Percentiles rank a stretch among this genome's conserved stretches.
phyloP scores from a whole-genome alignment of 2,329 filamentous ascomycete species.

The Pleomassaria siparia region DNA sequence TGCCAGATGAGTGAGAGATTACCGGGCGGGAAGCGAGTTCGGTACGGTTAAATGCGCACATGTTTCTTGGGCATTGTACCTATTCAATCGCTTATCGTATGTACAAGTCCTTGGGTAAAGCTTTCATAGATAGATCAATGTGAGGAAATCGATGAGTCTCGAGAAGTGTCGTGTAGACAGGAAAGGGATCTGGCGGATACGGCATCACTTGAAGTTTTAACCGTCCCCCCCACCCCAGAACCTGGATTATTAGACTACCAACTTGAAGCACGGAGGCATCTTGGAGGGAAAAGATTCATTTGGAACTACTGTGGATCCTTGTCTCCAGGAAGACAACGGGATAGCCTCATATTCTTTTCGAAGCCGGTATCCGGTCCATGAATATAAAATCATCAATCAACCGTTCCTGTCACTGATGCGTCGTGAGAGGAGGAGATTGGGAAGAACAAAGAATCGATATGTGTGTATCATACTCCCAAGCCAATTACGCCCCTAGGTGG shows the following conservation, averaged over 20 bases:
- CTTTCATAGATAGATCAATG: background rate
- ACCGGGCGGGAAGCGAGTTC: slow-evolving; percentile 11
- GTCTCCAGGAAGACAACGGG: background rate
- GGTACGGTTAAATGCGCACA: slow-evolving; percentile 8
- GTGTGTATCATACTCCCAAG: background rate
- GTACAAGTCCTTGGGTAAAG: background rate
- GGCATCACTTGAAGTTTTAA: no score
- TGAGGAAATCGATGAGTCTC: background rate
- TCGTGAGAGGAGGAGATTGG: background rate
- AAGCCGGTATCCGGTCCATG: background rate
- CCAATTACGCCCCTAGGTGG: background rate
- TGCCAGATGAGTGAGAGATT: slow-evolving; percentile 12
- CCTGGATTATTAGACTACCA: no score
- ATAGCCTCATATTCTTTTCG: background rate
- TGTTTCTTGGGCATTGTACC: background rate
- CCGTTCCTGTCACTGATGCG: background rate
- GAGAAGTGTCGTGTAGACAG: background rate
- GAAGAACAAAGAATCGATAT: background rate
- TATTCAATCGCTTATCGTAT: background rate
- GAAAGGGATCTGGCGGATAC: no score
- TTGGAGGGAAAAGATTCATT: background rate
- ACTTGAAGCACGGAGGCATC: background rate
- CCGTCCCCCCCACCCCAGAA: no score
- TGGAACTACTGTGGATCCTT: background rate
- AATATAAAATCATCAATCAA: background rate